phyloP scores from a whole-genome alignment of 805 yeast species.

The Danielia reshetovae region DNA sequence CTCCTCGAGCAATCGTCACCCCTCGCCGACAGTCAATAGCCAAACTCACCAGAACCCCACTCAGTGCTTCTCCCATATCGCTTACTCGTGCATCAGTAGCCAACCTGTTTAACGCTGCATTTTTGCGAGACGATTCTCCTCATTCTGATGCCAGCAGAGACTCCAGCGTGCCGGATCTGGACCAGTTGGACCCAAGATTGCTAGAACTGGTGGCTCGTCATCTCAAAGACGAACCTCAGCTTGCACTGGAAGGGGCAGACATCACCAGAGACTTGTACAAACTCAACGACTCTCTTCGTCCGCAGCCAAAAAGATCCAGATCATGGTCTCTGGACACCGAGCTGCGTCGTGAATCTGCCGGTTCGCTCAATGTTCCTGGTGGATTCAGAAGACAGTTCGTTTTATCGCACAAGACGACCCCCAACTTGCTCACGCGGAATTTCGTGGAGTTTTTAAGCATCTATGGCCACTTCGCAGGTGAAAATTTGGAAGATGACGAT shows the following conservation, averaged over 20 bases:
- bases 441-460: conserved; percentile 73
- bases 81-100: conserved; percentile 5
- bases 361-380: conserved; percentile 72
- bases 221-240: conserved; percentile 8
- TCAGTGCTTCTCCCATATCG: conserved; percentile 8
- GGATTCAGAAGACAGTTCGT: conserved; percentile 76
- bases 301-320: conserved; percentile 10
- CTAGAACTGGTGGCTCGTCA: conserved; percentile 14
- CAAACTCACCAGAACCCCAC: conserved; percentile 11
- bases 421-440: conserved; percentile 59
- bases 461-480: conserved; percentile 88
- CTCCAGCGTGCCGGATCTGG: neutral
- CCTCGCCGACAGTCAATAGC: conserved; percentile 15
- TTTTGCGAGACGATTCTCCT: conserved; percentile 9
- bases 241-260: conserved; percentile 17
- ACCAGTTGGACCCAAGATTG: conserved; percentile 4
- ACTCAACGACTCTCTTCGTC: conserved; percentile 5
- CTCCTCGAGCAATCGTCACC: conserved; percentile 9
- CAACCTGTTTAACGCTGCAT: conserved; percentile 12
- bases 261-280: conserved; percentile 16
- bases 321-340: conserved; percentile 13
- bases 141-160: too few species aligned
- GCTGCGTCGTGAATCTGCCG: conserved; percentile 58
- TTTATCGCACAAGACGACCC: conserved; percentile 23
- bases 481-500: conserved; percentile 63